These are phyloP conservation scores for Theileria luwenshuni DNA, from an alignment of 169 alveolate species.

Conservation along the genomic window DNA sequence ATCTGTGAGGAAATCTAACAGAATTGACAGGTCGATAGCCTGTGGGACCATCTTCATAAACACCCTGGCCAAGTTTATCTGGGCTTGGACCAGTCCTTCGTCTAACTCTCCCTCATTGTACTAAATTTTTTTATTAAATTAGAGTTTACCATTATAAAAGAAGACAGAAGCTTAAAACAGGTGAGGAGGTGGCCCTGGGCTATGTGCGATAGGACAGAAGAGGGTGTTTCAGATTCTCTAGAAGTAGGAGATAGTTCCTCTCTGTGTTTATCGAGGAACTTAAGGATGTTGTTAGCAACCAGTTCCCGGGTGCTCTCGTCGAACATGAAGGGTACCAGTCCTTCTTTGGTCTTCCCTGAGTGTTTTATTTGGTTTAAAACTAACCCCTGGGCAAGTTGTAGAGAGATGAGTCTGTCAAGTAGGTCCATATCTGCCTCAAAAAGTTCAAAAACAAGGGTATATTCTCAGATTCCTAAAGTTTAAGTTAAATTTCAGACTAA, in stretches of 20 bases:
- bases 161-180: constrained; percentile 58
- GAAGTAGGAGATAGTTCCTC: constrained; percentile 36
- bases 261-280: constrained; percentile 44
- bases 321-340: constrained; percentile 50
- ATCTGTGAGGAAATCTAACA: constrained; percentile 57
- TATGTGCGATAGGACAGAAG: constrained; percentile 12
- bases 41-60: constrained; percentile 47
- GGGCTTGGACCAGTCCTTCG: constrained; percentile 16
- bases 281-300: constrained; percentile 39
- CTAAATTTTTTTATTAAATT: not conserved
- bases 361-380: not conserved
- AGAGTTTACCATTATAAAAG: constrained; percentile 39
- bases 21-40: constrained; percentile 47
- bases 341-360: no score
- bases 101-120: not conserved
- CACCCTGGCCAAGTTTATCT: constrained; percentile 28
- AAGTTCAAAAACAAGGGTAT: constrained; percentile 43
- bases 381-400: constrained; percentile 18
- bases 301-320: constrained; percentile 23
- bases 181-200: constrained; percentile 67
- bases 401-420: constrained; percentile 48
- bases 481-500: not conserved
- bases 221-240: constrained; percentile 2
- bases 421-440: constrained; percentile 52
- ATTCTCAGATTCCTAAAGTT: constrained; percentile 56